A percentile compares a stretch with the other conserved stretches of the same genome.
phyloP scores from a whole-genome alignment of 164 flowering plant genomes.

The Amborella trichopoda region DNA sequence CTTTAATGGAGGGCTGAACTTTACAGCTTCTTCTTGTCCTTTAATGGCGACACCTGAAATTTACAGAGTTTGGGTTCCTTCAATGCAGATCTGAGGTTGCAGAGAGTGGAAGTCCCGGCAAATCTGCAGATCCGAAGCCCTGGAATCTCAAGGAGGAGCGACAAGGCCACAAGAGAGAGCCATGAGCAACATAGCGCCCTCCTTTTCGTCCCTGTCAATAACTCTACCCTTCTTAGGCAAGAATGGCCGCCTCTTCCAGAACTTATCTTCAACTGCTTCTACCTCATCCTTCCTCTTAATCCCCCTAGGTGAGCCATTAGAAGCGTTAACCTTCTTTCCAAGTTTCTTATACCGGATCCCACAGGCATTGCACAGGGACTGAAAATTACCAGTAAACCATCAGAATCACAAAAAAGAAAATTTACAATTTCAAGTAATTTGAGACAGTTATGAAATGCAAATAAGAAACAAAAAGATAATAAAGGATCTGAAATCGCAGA shows the following conservation, averaged over 20 bases:
- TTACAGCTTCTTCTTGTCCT: too few species aligned
- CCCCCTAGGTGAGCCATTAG: background rate
- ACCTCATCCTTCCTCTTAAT: too few species aligned
- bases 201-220: background rate
- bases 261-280: background rate
- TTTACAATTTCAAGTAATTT: background rate
- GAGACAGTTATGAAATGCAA: background rate
- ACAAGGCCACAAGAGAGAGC: background rate
- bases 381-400: conserved; percentile 2
- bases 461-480: background rate
- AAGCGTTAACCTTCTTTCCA: background rate
- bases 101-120: too few species aligned
- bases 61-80: too few species aligned
- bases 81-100: too few species aligned
- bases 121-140: too few species aligned
- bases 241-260: background rate
- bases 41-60: too few species aligned
- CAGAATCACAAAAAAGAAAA: background rate
- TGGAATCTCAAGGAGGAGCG: too few species aligned
- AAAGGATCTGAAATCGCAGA: background rate
- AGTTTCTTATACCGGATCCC: conserved; percentile 41
- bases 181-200: background rate
- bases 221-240: background rate
- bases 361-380: conserved; percentile 56
- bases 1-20: too few species aligned